Evolutionary conservation across 2,329 filamentous ascomycete genomes (phyloP), one percentile per base, ranked within the genome.

Genomic region (Arthrocladium fulminans): DNA sequence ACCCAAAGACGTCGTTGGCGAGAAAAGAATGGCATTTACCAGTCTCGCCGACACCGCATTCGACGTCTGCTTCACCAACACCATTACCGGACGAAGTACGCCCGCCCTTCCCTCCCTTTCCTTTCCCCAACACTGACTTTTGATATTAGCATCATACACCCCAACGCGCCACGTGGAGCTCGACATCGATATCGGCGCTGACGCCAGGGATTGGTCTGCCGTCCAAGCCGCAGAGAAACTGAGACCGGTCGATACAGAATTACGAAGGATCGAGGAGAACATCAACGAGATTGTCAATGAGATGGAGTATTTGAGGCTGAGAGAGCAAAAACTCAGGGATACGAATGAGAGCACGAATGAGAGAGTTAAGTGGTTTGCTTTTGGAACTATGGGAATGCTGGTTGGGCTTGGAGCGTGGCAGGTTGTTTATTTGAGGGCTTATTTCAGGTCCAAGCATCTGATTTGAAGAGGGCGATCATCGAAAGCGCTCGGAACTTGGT

Each of bases 281-380:
- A 85, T 94, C 32, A 76, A 75, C 57, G 90, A 97, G 72, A 81
- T 97, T 55, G 90, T 96, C 42, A 70, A 70, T 54, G 90, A 97
- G 76, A 94, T 98, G 90, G 90, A 97, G 57, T 98, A 97, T 72
- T 79, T 98, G 60, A 80, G 92, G 57, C 61, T 69, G 32, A 80
- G 92, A 60, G 92, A 98, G 76, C 88, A 95, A 79, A 94, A 88
- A 75, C 78, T 98, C 60, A 79, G 92, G 66, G 90, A 98, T 72
- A 98, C 92, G 59, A 98, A 98, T 70, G 92, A 98, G 83, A 97
- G 90, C 76, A 98, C 92, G 57, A 98, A 98, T 72, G 92, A 86
- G 71, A 81, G 92, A 51, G 92, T 98, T 63, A 98, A 97, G 76
- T 97, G 88, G 88, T 98, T 98, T 70, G 90, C 90, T 42, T 82